Percentiles rank a stretch among this genome's conserved stretches.
Evolutionary conservation across 139 green algal genomes (phyloP).

Genomic region (Dunaliella primolecta): DNA sequence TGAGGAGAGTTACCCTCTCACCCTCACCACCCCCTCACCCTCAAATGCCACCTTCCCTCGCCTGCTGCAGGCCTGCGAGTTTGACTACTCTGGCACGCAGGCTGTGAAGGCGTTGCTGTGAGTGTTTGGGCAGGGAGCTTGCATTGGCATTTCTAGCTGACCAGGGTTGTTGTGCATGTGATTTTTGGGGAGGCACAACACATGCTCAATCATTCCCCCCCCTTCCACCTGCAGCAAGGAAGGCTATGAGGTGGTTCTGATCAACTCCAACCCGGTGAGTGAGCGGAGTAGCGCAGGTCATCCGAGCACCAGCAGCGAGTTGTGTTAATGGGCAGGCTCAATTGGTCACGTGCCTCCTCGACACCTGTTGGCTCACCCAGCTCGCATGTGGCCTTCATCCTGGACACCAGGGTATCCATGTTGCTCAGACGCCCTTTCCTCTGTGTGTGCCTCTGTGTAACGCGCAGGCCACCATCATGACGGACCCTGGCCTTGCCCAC

Average conservation of each 20-base stretch:
- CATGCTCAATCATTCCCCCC: neutral
- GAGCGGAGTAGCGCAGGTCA: too few relatives aligned
- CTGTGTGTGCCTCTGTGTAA: neutral
- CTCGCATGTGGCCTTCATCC: too few relatives aligned
- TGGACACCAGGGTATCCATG: too few relatives aligned
- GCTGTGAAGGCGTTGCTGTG: constrained; percentile 97
- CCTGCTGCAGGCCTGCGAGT: constrained; percentile 90
- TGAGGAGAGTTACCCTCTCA: neutral
- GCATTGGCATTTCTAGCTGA: neutral
- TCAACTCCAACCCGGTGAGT: constrained; percentile 95
- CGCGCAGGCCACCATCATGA: constrained; percentile 97
- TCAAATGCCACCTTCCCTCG: neutral
- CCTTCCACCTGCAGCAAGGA: constrained; percentile 65
- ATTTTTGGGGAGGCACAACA: neutral
- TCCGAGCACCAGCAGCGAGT: too few relatives aligned
- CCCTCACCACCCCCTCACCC: neutral
- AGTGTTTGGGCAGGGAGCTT: neutral
- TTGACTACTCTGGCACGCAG: constrained; percentile 98
- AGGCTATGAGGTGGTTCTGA: constrained; percentile 93
- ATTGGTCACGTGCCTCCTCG: too few relatives aligned
- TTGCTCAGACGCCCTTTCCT: neutral
- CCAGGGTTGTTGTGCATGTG: neutral
- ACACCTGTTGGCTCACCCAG: too few relatives aligned
- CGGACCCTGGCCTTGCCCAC: constrained; percentile 94
- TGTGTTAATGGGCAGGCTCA: too few relatives aligned